Evolutionary conservation across 345 rosid species (phyloP).

Genomic region (Ceriops zippeliana): DNA sequence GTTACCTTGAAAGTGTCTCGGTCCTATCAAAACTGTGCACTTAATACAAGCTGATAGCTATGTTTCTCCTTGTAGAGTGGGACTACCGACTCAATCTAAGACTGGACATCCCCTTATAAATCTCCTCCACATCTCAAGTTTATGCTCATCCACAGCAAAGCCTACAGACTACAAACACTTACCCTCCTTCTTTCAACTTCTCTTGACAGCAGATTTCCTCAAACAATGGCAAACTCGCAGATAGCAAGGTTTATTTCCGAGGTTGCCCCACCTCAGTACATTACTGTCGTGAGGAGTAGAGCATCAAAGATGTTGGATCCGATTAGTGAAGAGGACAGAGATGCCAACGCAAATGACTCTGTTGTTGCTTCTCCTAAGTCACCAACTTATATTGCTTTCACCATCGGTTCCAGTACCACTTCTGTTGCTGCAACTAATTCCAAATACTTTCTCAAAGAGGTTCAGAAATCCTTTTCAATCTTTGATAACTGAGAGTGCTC

Average conservation of each 20-base stretch:
- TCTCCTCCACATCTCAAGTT: not conserved
- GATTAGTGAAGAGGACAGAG: constrained; percentile 78
- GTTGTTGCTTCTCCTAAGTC: constrained; percentile 31
- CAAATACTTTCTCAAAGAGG: constrained; percentile 16
- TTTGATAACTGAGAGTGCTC: constrained; percentile 7
- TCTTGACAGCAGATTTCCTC: not conserved
- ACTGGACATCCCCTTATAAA: constrained; percentile 29
- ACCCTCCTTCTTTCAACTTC: not conserved
- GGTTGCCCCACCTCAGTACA: constrained; percentile 81
- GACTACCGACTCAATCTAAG: constrained; percentile 27
- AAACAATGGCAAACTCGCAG: constrained; percentile 58
- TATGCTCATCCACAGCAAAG: constrained; percentile 24
- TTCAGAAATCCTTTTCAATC: constrained; percentile 23
- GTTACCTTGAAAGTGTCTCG: not conserved
- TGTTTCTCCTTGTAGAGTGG: constrained; percentile 11
- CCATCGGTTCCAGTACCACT: constrained; percentile 11
- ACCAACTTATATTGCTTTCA: constrained; percentile 10
- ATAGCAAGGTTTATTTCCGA: constrained; percentile 63
- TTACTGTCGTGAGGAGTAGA: constrained; percentile 63
- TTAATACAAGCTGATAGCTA: constrained; percentile 27
- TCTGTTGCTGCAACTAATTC: constrained; percentile 17
- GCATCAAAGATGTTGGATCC: constrained; percentile 68
- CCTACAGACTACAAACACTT: not conserved
- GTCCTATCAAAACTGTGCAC: constrained; percentile 10
- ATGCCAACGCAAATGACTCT: constrained; percentile 27